Base-by-base conservation (phyloP, 2,329 filamentous ascomycete genomes). In the Tolypocladium sp. region DNA sequence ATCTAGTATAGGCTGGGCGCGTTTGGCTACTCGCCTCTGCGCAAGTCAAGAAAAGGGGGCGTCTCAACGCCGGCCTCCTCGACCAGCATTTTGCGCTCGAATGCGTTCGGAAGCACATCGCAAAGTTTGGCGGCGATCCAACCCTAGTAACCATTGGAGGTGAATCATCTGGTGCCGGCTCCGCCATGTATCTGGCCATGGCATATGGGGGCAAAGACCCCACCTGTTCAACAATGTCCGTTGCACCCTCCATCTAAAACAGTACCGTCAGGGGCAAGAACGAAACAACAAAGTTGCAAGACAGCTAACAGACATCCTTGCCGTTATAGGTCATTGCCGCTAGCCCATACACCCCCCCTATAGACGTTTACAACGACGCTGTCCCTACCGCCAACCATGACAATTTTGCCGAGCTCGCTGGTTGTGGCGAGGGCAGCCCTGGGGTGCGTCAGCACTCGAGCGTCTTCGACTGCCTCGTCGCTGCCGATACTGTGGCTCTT, bases 101-200 rank as follows among this genome's bases (percentile, higher is more conserved):
- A 65, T 84, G 82, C 80, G 77, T 84, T 2, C 74, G 80, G 59
- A 69, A 74, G 25, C 68, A 84, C 62, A 81, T 85, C 57, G 66
- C 72, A 40, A 66, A 70, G 10, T 84, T 85, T 60, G 82, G 82
- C 1, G 82, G 82, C 6, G 76, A 84, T 59, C 75, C 76, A 0
- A 61, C 60, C 1, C 77, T 78, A n/a, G 79, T 85, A 1, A 82
- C 80, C 0, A 77, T 84, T 33, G 76, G 74, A 65, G 82, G 83
- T 0, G 77, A 81, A 63, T 80, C 77, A 0, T 81, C 83, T 0
- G 82, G 83, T 2, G 82, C 73, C 0, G 81, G 80, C 1, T 73
- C 71, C 3, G 78, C 79, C 2, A 75, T 74, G 65, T 58, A 82
- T 38, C 76, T 79, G 15, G 77, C 78, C 37, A 73, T 80, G 22